A percentile compares a stretch with the other conserved stretches of the same genome.
These are phyloP conservation scores for Pyricularia grisea DNA, from an alignment of 2,329 filamentous ascomycete species.

Conservation along the genomic window DNA sequence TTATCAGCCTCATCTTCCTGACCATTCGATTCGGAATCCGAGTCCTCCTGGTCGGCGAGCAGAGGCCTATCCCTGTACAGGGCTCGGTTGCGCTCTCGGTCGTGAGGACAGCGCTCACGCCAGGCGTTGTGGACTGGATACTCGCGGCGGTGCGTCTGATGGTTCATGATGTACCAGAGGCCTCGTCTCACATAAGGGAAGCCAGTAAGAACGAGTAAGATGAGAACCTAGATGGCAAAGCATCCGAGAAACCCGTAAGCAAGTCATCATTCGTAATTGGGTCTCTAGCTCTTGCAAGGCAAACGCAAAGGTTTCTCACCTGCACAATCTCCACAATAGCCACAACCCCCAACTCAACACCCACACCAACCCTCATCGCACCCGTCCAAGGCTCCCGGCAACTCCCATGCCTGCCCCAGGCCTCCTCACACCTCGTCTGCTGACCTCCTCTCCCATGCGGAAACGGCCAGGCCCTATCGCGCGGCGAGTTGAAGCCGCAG, in stretches of 20 bases:
- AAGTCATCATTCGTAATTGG: background rate
- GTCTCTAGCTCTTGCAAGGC: background rate
- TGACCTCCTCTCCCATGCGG: constrained; percentile 16
- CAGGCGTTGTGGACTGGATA: background rate
- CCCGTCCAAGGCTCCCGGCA: constrained; percentile 49
- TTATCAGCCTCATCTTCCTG: background rate
- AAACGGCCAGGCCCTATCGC: constrained; percentile 57
- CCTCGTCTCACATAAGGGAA: background rate
- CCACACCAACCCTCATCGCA: constrained; percentile 41
- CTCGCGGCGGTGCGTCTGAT: background rate
- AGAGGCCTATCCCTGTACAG: background rate
- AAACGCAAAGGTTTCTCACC: constrained; percentile 24
- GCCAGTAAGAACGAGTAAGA: background rate
- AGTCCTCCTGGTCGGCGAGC: background rate
- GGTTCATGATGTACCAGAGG: background rate
- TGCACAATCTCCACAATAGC: constrained; percentile 45
- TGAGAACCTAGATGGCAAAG: background rate
- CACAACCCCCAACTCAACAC: constrained; percentile 45
- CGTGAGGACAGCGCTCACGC: background rate
- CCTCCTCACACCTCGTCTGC: constrained; percentile 28
- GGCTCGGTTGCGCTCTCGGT: background rate
- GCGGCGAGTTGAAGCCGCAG: constrained; percentile 51
- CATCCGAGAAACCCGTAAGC: background rate
- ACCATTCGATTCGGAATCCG: background rate
- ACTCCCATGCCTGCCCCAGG: constrained; percentile 32